Conservation (phyloP, 2,329 filamentous ascomycete genomes). For the Calonectria fujianensis region DNA sequence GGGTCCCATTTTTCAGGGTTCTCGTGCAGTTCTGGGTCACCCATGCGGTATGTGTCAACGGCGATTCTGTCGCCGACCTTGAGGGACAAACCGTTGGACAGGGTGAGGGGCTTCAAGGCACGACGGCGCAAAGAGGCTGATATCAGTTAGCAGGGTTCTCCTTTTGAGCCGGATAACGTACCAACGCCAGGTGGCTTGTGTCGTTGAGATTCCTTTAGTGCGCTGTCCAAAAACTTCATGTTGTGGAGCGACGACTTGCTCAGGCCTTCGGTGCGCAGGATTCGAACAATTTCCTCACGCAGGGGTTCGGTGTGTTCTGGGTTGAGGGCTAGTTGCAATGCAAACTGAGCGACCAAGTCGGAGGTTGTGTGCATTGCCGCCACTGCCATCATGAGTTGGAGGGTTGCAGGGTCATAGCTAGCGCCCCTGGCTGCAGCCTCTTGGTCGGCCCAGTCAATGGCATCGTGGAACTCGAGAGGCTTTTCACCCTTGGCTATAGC, state of each 20-base stretch:
- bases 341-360: not conserved
- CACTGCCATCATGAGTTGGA: slow-evolving; percentile 8
- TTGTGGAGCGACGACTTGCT: slow-evolving; percentile 13
- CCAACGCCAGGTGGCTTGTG: slow-evolving; percentile 13
- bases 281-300: not conserved
- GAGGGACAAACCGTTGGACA: slow-evolving; percentile 63
- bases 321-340: slow-evolving; percentile 10
- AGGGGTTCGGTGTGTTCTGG: not conserved
- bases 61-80: slow-evolving; percentile 49
- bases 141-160: not conserved
- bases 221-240: slow-evolving; percentile 12
- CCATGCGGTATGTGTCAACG: slow-evolving; percentile 23
- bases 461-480: slow-evolving; percentile 1
- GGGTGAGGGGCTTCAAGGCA: not conserved
- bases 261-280: not conserved
- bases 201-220: slow-evolving; percentile 1
- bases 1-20: slow-evolving; percentile 27
- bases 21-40: slow-evolving; percentile 29
- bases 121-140: slow-evolving; percentile 4
- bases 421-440: not conserved
- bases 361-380: slow-evolving; percentile 17
- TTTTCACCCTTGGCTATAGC: slow-evolving; percentile 11
- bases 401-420: slow-evolving; percentile 9
- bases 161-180: not conserved
- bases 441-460: slow-evolving; percentile 16